These are phyloP conservation scores for Umbilicus rupestris DNA, from an alignment of 164 flowering plant genomes.

Conservation along the genomic window DNA sequence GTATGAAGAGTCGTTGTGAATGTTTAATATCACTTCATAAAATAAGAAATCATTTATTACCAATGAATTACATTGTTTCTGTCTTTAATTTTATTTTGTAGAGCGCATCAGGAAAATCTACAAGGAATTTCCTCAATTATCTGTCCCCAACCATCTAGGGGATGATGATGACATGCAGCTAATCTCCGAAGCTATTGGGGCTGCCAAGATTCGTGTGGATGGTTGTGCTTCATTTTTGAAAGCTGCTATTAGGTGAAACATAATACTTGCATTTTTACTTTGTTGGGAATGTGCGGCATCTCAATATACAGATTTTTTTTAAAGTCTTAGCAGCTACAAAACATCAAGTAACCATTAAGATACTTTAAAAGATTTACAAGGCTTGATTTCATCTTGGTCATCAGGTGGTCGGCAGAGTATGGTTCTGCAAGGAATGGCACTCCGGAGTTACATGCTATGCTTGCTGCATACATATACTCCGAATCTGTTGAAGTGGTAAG, in stretches of 20 bases:
- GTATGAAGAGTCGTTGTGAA: too few species aligned
- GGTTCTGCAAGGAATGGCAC: conserved; percentile 64
- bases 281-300: not conserved
- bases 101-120: conserved; percentile 84
- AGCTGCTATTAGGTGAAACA: conserved; percentile 73
- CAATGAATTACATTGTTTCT: not conserved
- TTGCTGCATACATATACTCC: conserved; percentile 78
- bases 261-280: not conserved
- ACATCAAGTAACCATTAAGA: not conserved
- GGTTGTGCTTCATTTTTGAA: conserved; percentile 77
- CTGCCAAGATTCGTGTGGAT: conserved; percentile 83
- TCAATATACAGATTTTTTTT: not conserved
- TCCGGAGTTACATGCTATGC: conserved; percentile 77
- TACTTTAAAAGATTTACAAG: not conserved
- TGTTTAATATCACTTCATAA: too few species aligned
- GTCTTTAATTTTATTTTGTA: conserved; percentile 18
- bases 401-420: conserved; percentile 91
- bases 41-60: not conserved
- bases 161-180: conserved; percentile 76
- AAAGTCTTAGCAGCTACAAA: not conserved
- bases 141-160: conserved; percentile 61
- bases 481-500: conserved; percentile 91
- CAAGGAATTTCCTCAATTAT: conserved; percentile 54
- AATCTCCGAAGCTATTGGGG: conserved; percentile 75
- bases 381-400: conserved; percentile 12